These are phyloP conservation scores for Betula pendula DNA, from an alignment of 306 rosid genomes.

Conservation along the genomic window DNA sequence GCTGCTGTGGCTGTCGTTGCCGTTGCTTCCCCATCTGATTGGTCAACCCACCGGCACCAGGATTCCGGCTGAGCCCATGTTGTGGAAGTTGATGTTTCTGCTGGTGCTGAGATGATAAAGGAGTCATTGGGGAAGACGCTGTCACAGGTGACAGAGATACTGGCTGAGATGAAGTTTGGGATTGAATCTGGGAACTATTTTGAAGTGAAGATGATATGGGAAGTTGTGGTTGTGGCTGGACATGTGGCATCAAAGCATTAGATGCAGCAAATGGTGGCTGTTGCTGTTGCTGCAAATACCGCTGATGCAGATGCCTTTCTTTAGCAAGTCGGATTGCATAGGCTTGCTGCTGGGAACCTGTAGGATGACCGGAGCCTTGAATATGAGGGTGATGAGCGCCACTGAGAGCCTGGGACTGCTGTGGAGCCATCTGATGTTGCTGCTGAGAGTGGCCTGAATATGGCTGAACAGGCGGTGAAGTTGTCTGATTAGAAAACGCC, in stretches of 20 bases:
- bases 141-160: conserved; percentile 61
- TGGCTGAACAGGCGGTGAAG: conserved; percentile 63
- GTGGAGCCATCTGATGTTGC: conserved; percentile 75
- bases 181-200: conserved; percentile 66
- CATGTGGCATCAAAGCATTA: conserved; percentile 61
- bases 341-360: conserved; percentile 72
- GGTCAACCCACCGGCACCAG: conserved; percentile 59
- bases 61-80: conserved; percentile 77
- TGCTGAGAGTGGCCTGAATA: conserved; percentile 78
- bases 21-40: conserved; percentile 75
- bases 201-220: conserved; percentile 66
- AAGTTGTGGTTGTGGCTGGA: conserved; percentile 64
- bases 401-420: conserved; percentile 67
- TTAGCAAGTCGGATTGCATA: conserved; percentile 65
- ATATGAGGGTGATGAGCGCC: conserved; percentile 72
- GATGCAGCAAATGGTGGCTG: conserved; percentile 61
- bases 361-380: conserved; percentile 69
- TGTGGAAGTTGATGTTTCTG: conserved; percentile 82
- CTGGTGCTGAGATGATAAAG: conserved; percentile 75
- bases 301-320: conserved; percentile 74
- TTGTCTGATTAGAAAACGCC: conserved; percentile 76
- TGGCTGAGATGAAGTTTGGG: conserved; percentile 68
- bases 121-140: conserved; percentile 67
- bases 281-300: conserved; percentile 58
- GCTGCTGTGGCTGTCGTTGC: conserved; percentile 60